These are phyloP conservation scores for Cutaneotrichosporon sp. DNA, from an alignment of 1,284 basidiomycete species.

Conservation along the genomic window DNA sequence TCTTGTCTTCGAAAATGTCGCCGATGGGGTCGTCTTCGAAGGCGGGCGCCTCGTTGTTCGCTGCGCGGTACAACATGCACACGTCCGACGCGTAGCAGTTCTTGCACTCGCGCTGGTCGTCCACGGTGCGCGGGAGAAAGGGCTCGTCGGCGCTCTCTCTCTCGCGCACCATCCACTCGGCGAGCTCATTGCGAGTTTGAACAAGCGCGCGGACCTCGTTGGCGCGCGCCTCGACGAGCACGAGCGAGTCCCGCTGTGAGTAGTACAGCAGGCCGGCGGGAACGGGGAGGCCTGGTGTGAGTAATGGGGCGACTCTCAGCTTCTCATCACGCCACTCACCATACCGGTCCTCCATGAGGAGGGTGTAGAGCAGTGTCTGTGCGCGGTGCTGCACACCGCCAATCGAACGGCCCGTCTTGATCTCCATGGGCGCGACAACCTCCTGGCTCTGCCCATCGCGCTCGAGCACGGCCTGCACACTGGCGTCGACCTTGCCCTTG, in stretches of 20 bases:
- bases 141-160: slow-evolving; percentile 6
- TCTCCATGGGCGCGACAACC: slow-evolving; percentile 71
- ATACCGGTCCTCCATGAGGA: slow-evolving; percentile 88
- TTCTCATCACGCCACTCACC: slow-evolving; percentile 55
- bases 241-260: slow-evolving; percentile 83
- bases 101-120: slow-evolving; percentile 75
- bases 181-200: slow-evolving; percentile 80
- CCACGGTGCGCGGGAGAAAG: slow-evolving; percentile 84
- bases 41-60: slow-evolving; percentile 64
- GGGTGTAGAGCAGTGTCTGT: slow-evolving; percentile 95
- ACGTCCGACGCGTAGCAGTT: slow-evolving; percentile 79
- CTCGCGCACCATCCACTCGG: slow-evolving; percentile 63
- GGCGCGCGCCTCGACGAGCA: slow-evolving; percentile 71
- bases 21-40: slow-evolving; percentile 68
- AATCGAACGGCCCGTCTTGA: slow-evolving; percentile 85
- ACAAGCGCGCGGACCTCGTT: slow-evolving; percentile 86
- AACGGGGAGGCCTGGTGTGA: slow-evolving; percentile 35
- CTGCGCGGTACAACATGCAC: slow-evolving; percentile 94
- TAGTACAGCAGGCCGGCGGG: slow-evolving; percentile 86
- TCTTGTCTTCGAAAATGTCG: slow-evolving; percentile 74
- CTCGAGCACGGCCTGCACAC: slow-evolving; percentile 69
- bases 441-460: slow-evolving; percentile 33
- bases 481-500: slow-evolving; percentile 94
- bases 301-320: background rate
- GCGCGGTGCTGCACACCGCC: slow-evolving; percentile 90